Evolutionary conservation across 2,329 filamentous ascomycete species (phyloP), one percentile per base, ranked within the genome.

Genomic region (Metarhizium anisopliae): DNA sequence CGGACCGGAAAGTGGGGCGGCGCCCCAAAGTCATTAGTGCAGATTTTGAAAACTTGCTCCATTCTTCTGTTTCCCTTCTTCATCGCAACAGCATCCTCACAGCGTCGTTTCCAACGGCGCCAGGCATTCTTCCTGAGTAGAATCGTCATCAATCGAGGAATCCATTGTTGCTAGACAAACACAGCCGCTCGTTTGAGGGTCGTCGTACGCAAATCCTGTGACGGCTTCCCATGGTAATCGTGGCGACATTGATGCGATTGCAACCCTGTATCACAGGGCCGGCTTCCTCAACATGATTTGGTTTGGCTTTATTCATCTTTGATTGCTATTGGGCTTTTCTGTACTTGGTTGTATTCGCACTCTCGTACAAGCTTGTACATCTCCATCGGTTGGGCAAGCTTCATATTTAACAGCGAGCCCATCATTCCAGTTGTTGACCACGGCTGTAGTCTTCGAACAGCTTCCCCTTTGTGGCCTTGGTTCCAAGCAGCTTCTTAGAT

Each of bases 101-200:
- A 8, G 45, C 45, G 25, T 49, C 45, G 4, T 30, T 49, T 49
- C 45, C 45, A 49, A 49, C 57, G 60, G 62, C 52, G 59, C 56
- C 32, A 60, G 58, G 56, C 57, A 61, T 63, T 61, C 51, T 58
- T 47, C 32, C 53, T 43, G 53, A 53, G 64, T 66, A 61, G 64
- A 61, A 62, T 61, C 60, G 59, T 58, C 62, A 57, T 49, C 47
- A 49, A 43, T 45, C 49, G 47, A 56, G 54, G 57, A 58, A 52
- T 56, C 40, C 50, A 35, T 18, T 54, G 63, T 68, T 73, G 70
- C 70, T 59, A 73, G 69, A 73, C 64, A 13, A 68, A 70, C 36
- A 52, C 56, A 68, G 45, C 70, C 70, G 68, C 69, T 71, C 63
- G 70, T 73, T 73, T 73, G 72, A 75, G 71, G 72, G 72, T 70